phyloP scores from a whole-genome alignment of 1,284 basidiomycete genomes.

The Leucoagaricus sp. region DNA sequence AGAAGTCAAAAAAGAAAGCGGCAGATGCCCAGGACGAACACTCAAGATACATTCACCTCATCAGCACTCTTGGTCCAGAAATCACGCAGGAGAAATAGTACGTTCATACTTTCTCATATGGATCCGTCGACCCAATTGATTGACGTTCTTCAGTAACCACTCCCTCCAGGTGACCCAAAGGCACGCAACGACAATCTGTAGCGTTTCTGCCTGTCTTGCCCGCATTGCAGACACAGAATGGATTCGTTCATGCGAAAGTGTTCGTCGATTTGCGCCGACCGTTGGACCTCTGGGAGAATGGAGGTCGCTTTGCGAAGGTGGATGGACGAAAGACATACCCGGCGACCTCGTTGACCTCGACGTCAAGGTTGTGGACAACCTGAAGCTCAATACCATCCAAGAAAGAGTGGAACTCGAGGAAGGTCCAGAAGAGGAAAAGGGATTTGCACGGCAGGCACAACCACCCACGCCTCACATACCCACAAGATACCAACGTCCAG shows the following conservation, averaged over 20 bases:
- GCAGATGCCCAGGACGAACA: slow-evolving; percentile 74
- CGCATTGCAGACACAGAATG: slow-evolving; percentile 78
- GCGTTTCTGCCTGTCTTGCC: slow-evolving; percentile 61
- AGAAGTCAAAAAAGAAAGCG: slow-evolving; percentile 73
- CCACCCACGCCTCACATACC: background rate
- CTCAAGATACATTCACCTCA: slow-evolving; percentile 71
- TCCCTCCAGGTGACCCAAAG: slow-evolving; percentile 59
- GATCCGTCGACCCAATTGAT: no score
- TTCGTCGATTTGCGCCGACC: slow-evolving; percentile 62
- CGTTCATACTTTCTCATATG: no score
- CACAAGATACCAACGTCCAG: background rate
- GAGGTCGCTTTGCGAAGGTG: slow-evolving; percentile 71
- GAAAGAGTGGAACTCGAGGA: slow-evolving; percentile 5
- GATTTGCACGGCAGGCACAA: background rate
- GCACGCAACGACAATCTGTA: slow-evolving; percentile 58
- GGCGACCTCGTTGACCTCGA: slow-evolving; percentile 4
- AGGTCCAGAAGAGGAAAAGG: background rate
- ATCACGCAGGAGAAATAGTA: slow-evolving; percentile 79
- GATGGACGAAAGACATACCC: slow-evolving; percentile 63
- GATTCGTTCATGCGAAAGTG: slow-evolving; percentile 67
- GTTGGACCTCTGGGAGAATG: slow-evolving; percentile 72
- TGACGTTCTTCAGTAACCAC: slow-evolving; percentile 64
- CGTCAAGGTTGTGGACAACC: slow-evolving; percentile 6
- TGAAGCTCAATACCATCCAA: slow-evolving; percentile 15
- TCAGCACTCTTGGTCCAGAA: slow-evolving; percentile 73